A percentile compares a stretch with the other conserved stretches of the same genome.
Evolutionary conservation across 106 monocot species (phyloP).

Genomic region (Alisma plantagoaquatica): DNA sequence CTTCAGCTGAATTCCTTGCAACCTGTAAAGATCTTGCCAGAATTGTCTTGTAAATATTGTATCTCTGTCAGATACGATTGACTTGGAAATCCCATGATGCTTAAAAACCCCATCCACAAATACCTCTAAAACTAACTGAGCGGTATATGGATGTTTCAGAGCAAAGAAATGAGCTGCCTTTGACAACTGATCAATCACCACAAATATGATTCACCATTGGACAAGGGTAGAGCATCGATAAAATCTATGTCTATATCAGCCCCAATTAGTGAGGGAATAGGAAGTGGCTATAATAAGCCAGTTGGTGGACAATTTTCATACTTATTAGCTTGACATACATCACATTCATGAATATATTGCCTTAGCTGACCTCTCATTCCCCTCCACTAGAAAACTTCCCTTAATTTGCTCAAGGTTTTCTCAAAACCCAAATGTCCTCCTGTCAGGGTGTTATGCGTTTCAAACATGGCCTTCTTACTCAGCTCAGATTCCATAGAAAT

Average conservation of each 20-base stretch:
- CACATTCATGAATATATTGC: neutral
- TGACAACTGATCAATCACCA: no score
- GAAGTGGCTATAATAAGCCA: neutral
- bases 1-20: no score
- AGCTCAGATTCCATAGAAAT: no score
- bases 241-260: neutral
- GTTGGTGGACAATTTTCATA: neutral
- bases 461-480: neutral
- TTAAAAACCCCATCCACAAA: no score
- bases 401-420: neutral
- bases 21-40: no score
- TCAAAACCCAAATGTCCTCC: neutral
- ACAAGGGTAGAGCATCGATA: neutral
- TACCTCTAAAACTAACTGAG: no score
- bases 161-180: no score
- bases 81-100: no score
- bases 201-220: neutral
- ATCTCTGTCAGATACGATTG: no score
- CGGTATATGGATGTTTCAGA: no score
- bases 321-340: neutral
- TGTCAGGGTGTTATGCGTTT: neutral
- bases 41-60: no score
- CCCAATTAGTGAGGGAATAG: neutral
- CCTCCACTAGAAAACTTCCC: no score
- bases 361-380: neutral